Evolutionary conservation across 2,329 filamentous ascomycete species (phyloP).

Genomic region (Paecilomyces dactylethromorphus): DNA sequence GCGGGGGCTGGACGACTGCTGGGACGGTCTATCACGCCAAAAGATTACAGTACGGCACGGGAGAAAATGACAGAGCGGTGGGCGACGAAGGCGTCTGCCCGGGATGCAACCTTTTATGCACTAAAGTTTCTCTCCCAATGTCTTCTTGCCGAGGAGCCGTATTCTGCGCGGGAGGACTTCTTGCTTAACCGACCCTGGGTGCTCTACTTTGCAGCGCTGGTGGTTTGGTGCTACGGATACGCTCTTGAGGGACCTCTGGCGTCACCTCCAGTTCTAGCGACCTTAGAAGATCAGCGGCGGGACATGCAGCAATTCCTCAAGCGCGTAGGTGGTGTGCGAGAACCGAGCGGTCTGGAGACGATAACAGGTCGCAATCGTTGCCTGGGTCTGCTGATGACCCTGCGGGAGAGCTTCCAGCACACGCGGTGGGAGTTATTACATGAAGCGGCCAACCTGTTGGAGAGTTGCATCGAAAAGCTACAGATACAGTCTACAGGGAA

Average conservation of each 20-base stretch:
- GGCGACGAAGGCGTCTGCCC: slow-evolving; percentile 80
- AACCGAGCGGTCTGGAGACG: slow-evolving; percentile 69
- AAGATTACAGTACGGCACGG: slow-evolving; percentile 73
- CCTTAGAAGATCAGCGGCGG: slow-evolving; percentile 58
- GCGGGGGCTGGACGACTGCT: slow-evolving; percentile 79
- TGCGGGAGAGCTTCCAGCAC: slow-evolving; percentile 73
- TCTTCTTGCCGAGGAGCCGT: slow-evolving; percentile 59
- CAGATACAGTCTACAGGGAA: slow-evolving; percentile 3
- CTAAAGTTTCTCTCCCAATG: slow-evolving; percentile 84
- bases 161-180: slow-evolving; percentile 80
- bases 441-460: slow-evolving; percentile 74
- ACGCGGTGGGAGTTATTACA: slow-evolving; percentile 88
- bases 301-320: slow-evolving; percentile 77
- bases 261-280: slow-evolving; percentile 46
- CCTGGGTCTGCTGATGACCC: slow-evolving; percentile 70
- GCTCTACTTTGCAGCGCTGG: slow-evolving; percentile 82
- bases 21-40: slow-evolving; percentile 73
- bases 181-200: slow-evolving; percentile 92
- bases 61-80: slow-evolving; percentile 81
- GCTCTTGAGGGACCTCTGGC: slow-evolving; percentile 74
- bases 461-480: slow-evolving; percentile 68
- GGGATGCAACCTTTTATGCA: slow-evolving; percentile 89
- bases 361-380: slow-evolving; percentile 75
- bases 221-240: slow-evolving; percentile 93
- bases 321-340: slow-evolving; percentile 62